A percentile compares a stretch with the other conserved stretches of the same genome.
Conservation (phyloP, 2,329 filamentous ascomycete genomes). For the Epichloe elymi region DNA sequence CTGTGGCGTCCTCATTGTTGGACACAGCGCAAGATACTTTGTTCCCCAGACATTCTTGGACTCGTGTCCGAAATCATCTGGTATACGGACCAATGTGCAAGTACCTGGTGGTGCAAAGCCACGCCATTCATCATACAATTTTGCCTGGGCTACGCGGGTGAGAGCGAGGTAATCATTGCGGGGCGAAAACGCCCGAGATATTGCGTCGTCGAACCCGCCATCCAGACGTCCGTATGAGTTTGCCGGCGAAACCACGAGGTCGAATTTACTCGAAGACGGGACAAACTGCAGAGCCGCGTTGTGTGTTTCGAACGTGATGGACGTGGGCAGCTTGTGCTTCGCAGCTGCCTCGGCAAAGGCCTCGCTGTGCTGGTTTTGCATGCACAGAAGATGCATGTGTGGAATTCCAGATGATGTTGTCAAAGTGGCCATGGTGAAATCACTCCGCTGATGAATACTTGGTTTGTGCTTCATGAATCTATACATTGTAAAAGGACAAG, state of each 20-base stretch:
- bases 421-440: background rate
- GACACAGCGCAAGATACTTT: conserved; percentile 33
- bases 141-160: conserved; percentile 28
- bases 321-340: conserved; percentile 17
- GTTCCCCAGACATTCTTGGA: conserved; percentile 28
- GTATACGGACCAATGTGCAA: conserved; percentile 34
- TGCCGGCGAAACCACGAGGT: conserved; percentile 38
- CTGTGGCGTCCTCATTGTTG: conserved; percentile 36
- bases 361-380: conserved; percentile 14
- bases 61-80: conserved; percentile 18
- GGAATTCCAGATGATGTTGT: background rate
- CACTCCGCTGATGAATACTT: background rate
- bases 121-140: conserved; percentile 31
- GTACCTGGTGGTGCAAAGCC: conserved; percentile 38
- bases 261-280: conserved; percentile 23
- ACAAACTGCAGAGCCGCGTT: conserved; percentile 26
- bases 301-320: conserved; percentile 22
- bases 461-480: too few relatives aligned
- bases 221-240: conserved; percentile 42
- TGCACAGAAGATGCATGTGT: conserved; percentile 10
- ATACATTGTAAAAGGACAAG: too few relatives aligned
- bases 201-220: conserved; percentile 41
- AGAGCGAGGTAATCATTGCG: conserved; percentile 31
- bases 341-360: conserved; percentile 26
- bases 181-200: conserved; percentile 34